Conservation (phyloP, 768 basidiomycete genomes). For the Lactarius pseudohatsudake region DNA sequence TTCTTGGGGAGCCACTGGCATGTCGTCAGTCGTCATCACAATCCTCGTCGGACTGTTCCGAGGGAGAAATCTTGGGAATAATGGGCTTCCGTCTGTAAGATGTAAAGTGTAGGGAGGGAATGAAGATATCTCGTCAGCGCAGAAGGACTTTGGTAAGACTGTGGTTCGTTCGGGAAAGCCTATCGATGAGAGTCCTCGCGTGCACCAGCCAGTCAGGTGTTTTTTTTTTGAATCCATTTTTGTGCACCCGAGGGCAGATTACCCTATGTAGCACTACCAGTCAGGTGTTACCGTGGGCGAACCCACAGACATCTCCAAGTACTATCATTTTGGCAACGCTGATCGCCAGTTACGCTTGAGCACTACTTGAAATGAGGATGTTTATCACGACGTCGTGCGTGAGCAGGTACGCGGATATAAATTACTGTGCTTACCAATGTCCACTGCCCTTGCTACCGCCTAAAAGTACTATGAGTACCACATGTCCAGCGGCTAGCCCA, state of each 20-base stretch:
- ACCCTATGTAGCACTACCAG: too few species aligned
- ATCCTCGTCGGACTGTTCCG: not conserved
- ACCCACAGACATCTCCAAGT: too few species aligned
- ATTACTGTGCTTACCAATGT: not conserved
- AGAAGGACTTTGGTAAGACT: not conserved
- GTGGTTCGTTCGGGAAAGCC: not conserved
- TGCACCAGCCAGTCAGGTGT: not conserved
- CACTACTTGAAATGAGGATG: not conserved
- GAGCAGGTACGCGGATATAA: not conserved
- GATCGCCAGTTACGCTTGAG: not conserved
- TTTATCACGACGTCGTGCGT: not conserved
- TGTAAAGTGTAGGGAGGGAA: not conserved
- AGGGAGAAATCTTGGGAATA: not conserved
- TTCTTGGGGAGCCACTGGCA: not conserved
- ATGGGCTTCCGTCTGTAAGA: not conserved
- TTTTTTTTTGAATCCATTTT: too few species aligned
- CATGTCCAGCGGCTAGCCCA: not conserved
- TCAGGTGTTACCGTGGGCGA: not conserved
- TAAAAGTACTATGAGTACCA: not conserved
- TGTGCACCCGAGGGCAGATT: too few species aligned
- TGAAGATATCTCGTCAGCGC: not conserved
- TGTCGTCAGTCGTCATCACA: not conserved
- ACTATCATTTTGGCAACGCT: not conserved
- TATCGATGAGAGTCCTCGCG: not conserved
- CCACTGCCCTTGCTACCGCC: not conserved